Evolutionary conservation across 2,329 filamentous ascomycete species (phyloP), one percentile per base, ranked within the genome.

Genomic region (Penicillium sp.): DNA sequence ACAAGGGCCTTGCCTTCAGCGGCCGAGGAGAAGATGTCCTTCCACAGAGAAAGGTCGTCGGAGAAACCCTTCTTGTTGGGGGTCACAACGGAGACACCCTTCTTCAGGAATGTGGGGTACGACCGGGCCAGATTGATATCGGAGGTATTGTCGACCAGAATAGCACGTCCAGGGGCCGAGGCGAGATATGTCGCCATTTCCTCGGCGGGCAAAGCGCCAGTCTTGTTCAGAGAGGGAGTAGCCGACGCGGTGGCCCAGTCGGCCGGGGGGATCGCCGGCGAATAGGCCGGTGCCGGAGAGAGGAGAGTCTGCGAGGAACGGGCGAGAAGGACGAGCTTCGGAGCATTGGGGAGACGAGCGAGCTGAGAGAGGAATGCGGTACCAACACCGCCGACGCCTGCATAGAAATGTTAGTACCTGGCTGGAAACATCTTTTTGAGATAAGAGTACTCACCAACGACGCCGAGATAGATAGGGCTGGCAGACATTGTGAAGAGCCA

Each of bases 41-140:
- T 82, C 92, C 92, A 99, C 50, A 96, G 79, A 63, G 84, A 79
- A 66, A 89, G 86, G 42, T 83, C 85, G 51, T 88, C 86, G 0
- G 90, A 95, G 75, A 99, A 99, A 14, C 88, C 92, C 76, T 99
- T 99, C 80, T 99, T 99, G 81, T 97, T 99, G 39, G 94, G 92
- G 0, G 94, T 99, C 27, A 97, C 90, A 63, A 99, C 85, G 73
- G 85, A 92, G 72, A 99, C 86, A 11, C 92, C 92, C 57, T 85
- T 83, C 65, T 83, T 81, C 55, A 99, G 78, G 72, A 95, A 89
- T 42, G 81, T 72, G 1, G 94, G 92, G 73, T 99, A 99, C 27
- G 83, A 76, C 55, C 89, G 83, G 44, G 92, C 94, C 27, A 99
- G 81, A 58, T 88, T 86, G 64, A 92, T 87, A 62, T 90, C 92